Percentiles rank a stretch among this genome's conserved stretches.
phyloP scores from a whole-genome alignment of 2,329 filamentous ascomycete genomes.

The Colletotrichum sidae region DNA sequence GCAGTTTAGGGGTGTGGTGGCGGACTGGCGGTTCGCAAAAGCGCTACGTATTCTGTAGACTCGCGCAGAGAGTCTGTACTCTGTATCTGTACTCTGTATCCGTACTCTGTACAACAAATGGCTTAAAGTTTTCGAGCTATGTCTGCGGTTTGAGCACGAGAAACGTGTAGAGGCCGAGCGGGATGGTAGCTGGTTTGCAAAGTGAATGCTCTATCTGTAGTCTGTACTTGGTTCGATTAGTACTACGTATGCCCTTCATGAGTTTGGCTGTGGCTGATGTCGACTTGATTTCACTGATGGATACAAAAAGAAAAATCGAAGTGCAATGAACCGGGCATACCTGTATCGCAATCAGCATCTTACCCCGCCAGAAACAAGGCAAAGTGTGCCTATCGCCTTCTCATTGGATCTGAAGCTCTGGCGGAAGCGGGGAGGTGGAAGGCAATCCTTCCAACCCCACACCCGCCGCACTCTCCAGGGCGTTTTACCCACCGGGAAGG shows the following conservation, averaged over 20 bases:
- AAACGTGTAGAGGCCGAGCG: slow-evolving; percentile 6
- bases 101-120: not conserved
- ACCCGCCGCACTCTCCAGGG: slow-evolving; percentile 15
- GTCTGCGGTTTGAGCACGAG: slow-evolving; percentile 8
- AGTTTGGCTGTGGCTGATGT: no score
- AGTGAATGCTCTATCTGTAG: no score
- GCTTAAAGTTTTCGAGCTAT: slow-evolving; percentile 6
- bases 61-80: no score
- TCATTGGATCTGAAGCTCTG: slow-evolving; percentile 9
- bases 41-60: no score
- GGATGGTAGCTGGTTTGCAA: not conserved
- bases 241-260: no score
- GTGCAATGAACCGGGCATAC: no score
- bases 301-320: no score
- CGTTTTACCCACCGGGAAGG: no score
- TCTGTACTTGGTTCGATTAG: no score
- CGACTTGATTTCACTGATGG: no score
- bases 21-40: no score
- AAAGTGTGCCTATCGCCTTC: slow-evolving; percentile 19
- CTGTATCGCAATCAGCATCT: not conserved
- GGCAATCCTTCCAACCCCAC: slow-evolving; percentile 14
- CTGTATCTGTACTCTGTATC: no score
- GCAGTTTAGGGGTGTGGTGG: not conserved
- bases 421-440: slow-evolving; percentile 30
- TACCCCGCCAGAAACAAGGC: slow-evolving; percentile 31